A percentile compares a stretch with the other conserved stretches of the same genome.
Conservation (phyloP, 192 early-diverging fungal genomes). For the Martensiomyces pterosporus region DNA sequence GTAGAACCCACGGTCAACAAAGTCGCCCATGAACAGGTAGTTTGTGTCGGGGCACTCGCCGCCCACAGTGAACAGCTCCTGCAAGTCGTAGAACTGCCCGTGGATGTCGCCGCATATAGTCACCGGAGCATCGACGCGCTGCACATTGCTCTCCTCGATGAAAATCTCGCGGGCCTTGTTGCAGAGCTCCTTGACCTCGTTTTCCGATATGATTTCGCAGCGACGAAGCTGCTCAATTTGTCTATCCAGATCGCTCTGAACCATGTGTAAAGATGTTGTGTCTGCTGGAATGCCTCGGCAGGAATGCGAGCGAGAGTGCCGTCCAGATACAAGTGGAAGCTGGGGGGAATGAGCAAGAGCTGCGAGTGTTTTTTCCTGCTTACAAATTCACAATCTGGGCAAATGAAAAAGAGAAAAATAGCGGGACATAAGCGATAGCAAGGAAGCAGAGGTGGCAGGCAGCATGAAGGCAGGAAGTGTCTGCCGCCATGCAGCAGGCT, state of each 20-base stretch:
- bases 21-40: slow-evolving; percentile 97
- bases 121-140: slow-evolving; percentile 91
- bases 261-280: too few relatives aligned
- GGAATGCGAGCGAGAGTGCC: too few relatives aligned
- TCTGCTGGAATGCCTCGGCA: too few relatives aligned
- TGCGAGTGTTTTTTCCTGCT: too few relatives aligned
- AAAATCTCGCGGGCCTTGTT: slow-evolving; percentile 92
- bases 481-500: too few relatives aligned
- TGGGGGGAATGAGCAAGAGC: too few relatives aligned
- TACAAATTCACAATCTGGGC: too few relatives aligned
- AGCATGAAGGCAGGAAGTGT: too few relatives aligned
- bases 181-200: slow-evolving; percentile 91
- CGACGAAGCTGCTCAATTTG: slow-evolving; percentile 85
- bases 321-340: too few relatives aligned
- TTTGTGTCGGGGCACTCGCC: slow-evolving; percentile 96
- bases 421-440: too few relatives aligned
- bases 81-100: slow-evolving; percentile 96
- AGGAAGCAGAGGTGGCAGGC: too few relatives aligned
- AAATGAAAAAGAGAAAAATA: too few relatives aligned
- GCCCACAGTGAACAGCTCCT: slow-evolving; percentile 89
- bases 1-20: slow-evolving; percentile 95
- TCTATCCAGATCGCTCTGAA: slow-evolving; percentile 53
- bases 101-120: slow-evolving; percentile 97
- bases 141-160: slow-evolving; percentile 94
- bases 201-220: slow-evolving; percentile 91